A percentile compares a stretch with the other conserved stretches of the same genome.
Evolutionary conservation across 2,329 filamentous ascomycete genomes (phyloP).

Genomic region (Hymenotorrendiella dingleyae): DNA sequence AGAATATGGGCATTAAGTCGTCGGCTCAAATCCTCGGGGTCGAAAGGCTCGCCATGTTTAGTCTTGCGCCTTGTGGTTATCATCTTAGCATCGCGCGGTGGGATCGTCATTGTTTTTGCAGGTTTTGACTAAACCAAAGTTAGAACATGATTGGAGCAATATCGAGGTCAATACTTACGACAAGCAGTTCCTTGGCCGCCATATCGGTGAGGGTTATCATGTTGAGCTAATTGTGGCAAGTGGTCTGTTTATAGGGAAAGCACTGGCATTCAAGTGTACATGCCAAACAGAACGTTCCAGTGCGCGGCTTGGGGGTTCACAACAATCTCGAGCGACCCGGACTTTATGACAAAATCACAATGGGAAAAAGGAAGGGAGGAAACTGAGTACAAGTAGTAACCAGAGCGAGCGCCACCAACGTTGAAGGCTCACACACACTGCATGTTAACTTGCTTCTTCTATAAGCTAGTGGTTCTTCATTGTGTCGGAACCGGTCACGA

Average conservation of each 20-base stretch:
- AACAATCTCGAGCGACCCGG: conserved; percentile 3
- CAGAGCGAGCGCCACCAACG: too few relatives aligned
- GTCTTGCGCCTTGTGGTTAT: conserved; percentile 18
- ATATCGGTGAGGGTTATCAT: conserved; percentile 2
- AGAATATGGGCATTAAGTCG: conserved; percentile 46
- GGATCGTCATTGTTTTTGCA: conserved; percentile 24
- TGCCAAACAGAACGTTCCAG: conserved; percentile 6
- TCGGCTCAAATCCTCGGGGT: conserved; percentile 49
- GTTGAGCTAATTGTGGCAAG: not conserved
- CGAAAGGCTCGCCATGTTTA: conserved; percentile 36
- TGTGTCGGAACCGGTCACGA: too few relatives aligned
- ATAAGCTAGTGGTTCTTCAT: too few relatives aligned
- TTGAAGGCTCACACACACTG: too few relatives aligned
- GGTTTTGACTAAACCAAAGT: conserved; percentile 16
- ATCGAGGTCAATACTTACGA: conserved; percentile 4
- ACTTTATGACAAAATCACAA: conserved; percentile 1
- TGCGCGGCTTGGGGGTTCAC: conserved; percentile 2
- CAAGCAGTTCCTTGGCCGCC: conserved; percentile 6
- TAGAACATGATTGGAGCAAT: not conserved
- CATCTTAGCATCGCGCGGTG: conserved; percentile 14
- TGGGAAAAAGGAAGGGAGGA: not conserved
- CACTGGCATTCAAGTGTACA: conserved; percentile 4
- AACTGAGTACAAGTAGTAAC: not conserved
- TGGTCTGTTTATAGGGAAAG: not conserved
- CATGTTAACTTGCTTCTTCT: too few relatives aligned